Evolutionary conservation across 495 filamentous ascomycete genomes (phyloP).

Genomic region (Penicillium canariense): DNA sequence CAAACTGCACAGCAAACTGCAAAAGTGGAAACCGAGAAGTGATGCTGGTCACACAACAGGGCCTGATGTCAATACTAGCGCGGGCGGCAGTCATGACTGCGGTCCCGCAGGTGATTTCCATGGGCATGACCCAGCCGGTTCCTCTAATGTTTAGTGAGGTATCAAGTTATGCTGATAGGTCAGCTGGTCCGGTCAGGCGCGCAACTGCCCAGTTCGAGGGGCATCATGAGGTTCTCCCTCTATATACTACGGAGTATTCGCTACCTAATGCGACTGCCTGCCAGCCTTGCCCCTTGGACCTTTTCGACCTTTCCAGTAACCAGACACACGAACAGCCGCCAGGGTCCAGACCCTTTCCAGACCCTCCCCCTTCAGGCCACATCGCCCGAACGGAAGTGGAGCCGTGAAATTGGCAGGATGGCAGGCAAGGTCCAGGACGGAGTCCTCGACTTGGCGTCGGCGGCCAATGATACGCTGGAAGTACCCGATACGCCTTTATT

Average conservation of each 20-base stretch:
- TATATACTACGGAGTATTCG: no score
- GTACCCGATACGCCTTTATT: no score
- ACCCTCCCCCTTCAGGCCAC: conserved; percentile 19
- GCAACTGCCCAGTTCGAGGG: no score
- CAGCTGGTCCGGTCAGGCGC: no score
- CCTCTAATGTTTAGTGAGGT: not conserved
- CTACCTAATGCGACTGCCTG: conserved; percentile 2
- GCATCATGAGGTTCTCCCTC: no score
- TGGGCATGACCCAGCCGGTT: not conserved
- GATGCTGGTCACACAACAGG: not conserved
- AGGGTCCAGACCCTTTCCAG: conserved; percentile 12
- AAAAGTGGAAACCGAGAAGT: no score
- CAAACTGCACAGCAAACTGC: no score
- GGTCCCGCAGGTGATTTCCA: not conserved
- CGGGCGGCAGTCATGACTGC: conserved; percentile 3
- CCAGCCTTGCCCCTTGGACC: not conserved
- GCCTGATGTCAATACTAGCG: conserved; percentile 7
- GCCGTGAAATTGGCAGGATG: conserved; percentile 7
- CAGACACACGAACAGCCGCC: conserved; percentile 18
- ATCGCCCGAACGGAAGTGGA: conserved; percentile 17
- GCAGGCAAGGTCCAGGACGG: no score
- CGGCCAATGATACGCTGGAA: no score
- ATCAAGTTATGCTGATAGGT: not conserved
- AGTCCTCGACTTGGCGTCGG: no score
- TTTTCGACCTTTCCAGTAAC: conserved; percentile 14